Evolutionary conservation across 352 stramenopile species (phyloP), one percentile per base, ranked within the genome.

Genomic region (Phytophthora ohioensis): DNA sequence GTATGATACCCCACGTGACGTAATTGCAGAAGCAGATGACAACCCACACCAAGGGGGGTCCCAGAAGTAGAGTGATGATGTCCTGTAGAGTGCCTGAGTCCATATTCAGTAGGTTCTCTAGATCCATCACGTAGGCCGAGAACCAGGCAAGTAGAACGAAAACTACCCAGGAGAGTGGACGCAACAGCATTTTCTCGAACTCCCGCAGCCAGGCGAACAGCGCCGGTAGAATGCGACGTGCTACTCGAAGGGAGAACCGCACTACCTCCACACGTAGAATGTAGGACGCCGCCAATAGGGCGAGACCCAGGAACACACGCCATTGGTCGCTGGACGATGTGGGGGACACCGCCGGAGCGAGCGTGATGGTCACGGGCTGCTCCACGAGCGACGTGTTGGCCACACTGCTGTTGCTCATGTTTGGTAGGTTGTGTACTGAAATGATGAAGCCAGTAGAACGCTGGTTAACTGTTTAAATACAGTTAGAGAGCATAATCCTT

Each of bases 21-120:
- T 93, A 94, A 64, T 93, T 94, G 69, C 88, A 94, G 13, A 93
- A 74, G 49, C 79, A 84, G 51, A 93, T 91, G 65, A 94, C 87
- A 55, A 82, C 74, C 88, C 88, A 96, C 39, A 96, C 81, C 31
- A 96, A 70, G n/a, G 87, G 85, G 31, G 90, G 69, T 34, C 88
- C 86, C 31, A 96, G 64, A 35, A 93, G 61, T 32, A 95, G 60
- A 51, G 76, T 84, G 13, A 91, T 73, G 52, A 94, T 70, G 38
- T 75, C 81, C 51, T 79, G 67, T 34, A 94, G 64, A 4, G 78
- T 85, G 4, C 74, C 63, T 4, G 56, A 7, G 30, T 91, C 61
- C 49, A 91, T 80, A 65, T 67, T 30, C 9, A 90, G 57, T 34
- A 93, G 56, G 5, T 64, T 53, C 32, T 71, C 43, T 32, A 92